Base-by-base conservation (phyloP, 371 early-diverging fungal species). In the Lichtheimia ramosa region DNA sequence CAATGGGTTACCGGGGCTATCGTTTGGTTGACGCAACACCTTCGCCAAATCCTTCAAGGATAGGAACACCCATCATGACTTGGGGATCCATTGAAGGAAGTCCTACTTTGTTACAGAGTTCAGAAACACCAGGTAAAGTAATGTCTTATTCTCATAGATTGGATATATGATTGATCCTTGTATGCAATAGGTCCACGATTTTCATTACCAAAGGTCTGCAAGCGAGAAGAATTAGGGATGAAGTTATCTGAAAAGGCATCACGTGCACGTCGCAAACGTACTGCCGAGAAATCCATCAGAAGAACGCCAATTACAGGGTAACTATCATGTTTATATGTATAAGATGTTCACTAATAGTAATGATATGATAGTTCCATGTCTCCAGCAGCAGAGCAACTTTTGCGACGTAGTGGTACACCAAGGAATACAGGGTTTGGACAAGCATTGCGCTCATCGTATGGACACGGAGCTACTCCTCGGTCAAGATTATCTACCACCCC, bases 61-160 rank as follows among this genome's bases (percentile, higher is more conserved):
- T 74, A 43, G 73, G 70, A 0, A 68, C 75, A 15, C 78, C 77
- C 66, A 78, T 89, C 43, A 86, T 94, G 90, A 94, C 94, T 2
- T 94, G 94, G 94, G 90, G 90, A 49, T 69, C 79, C 1, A 84
- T 89, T 49, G 90, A 88, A 58, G 87, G 84, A 6, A 88, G 86
- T 5, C 90, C 90, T 8, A 52, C 87, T 41, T 61, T 81, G 28
- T 82, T 86, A 23, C 65, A 70, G 7, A 81, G 83, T 16, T 64
- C 75, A 24, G 65, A 73, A 15, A 76, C 82, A 21, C 79, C 83
- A 3, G 79, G 73, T 71, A 61, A 46, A 15, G 4, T 54, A 0
- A 34, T 34, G 10, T 10, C 6, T 8, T 2, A 4, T 34, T 10
- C 10, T 8, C 10, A 34, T 8, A 1, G 34, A 34, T 20, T 13